Conservation (phyloP, 164 flowering plant species). For the Magnolia kwangsiensis region DNA sequence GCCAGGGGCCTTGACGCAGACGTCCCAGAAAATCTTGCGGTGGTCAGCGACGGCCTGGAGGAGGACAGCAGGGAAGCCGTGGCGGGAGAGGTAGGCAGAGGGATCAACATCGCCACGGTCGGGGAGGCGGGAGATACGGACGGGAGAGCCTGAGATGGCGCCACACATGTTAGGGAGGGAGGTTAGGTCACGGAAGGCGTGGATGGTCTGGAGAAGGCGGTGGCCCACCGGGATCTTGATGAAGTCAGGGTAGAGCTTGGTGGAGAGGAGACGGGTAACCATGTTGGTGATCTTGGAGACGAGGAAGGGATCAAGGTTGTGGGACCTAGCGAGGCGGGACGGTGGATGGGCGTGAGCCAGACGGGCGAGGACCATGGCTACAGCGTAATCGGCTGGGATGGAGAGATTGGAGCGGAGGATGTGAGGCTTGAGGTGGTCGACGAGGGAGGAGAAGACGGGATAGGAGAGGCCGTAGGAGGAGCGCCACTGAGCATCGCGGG, state of each 20-base stretch:
- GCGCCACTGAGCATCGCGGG: constrained; percentile 87
- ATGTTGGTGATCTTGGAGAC: constrained; percentile 90
- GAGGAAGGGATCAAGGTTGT: constrained; percentile 72
- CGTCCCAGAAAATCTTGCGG: constrained; percentile 88
- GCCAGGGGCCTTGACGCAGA: constrained; percentile 91
- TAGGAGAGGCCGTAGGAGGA: constrained; percentile 83
- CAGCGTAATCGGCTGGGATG: constrained; percentile 76
- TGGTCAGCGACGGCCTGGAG: constrained; percentile 90
- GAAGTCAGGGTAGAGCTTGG: constrained; percentile 77
- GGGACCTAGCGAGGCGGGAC: constrained; percentile 52
- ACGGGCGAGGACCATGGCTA: constrained; percentile 92
- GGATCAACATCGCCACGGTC: constrained; percentile 11
- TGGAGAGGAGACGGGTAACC: constrained; percentile 80
- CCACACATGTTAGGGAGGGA: constrained; percentile 81
- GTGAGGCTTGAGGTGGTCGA: constrained; percentile 80
- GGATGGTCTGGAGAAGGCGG: constrained; percentile 59
- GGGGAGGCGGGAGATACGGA: constrained; percentile 40
- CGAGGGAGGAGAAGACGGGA: constrained; percentile 83
- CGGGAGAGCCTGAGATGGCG: constrained; percentile 62
- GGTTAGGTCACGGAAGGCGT: constrained; percentile 68
- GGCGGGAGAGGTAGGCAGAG: constrained; percentile 27
- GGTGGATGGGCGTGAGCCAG: constrained; percentile 65
- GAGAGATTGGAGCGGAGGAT: constrained; percentile 68
- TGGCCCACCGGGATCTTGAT: constrained; percentile 66
- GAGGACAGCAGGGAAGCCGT: constrained; percentile 59